Base-by-base conservation (phyloP, 2,329 filamentous ascomycete genomes). In the Aspergillus vadensis region DNA sequence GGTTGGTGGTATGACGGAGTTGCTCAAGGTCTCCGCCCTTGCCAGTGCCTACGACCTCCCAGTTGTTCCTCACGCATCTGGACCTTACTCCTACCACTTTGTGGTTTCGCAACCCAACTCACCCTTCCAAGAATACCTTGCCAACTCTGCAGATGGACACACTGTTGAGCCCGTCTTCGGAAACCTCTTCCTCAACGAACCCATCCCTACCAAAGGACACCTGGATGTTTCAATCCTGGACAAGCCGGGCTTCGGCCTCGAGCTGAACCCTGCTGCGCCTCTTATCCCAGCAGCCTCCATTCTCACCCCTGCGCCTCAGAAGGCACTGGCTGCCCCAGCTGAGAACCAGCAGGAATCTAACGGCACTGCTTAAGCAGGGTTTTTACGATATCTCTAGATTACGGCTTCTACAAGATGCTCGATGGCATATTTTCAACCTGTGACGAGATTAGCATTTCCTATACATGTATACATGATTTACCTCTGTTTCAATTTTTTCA, bases 11-110 rank as follows among this genome's bases (percentile, higher is more conserved):
- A 77, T 97, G 83, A 97, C 93, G 0, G 93, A 97, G 78, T 84
- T 97, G 60, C 87, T 97, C 66, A 95, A 92, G 78, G 89, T 97
- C 55, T 86, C 92, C 15, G 90, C 92, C 57, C 89, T 96, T 86
- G 93, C 93, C 4, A 87, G 92, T 4, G 93, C 93, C 21, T 97
- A 97, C 77, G 93, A 97, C 72, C 90, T 97, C 62, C 93, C 93
- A 12, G 92, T 97, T 15, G 91, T 97, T 14, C 93, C 93, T n/a
- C 93, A 97, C 74, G 93, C 93, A 48, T 95, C 90, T 63, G 93
- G 93, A 1, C 91, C 93, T 3, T 97, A 97, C 81, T 95, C 91
- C 71, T 97, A 97, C 79, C 93, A 97, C 79, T 97, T 96, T 73
- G 93, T 97, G 66, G 89, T 97, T 63, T 96, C 92, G 48, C 93